These are phyloP conservation scores for Senna tora DNA, from an alignment of 306 rosid species.

Conservation along the genomic window DNA sequence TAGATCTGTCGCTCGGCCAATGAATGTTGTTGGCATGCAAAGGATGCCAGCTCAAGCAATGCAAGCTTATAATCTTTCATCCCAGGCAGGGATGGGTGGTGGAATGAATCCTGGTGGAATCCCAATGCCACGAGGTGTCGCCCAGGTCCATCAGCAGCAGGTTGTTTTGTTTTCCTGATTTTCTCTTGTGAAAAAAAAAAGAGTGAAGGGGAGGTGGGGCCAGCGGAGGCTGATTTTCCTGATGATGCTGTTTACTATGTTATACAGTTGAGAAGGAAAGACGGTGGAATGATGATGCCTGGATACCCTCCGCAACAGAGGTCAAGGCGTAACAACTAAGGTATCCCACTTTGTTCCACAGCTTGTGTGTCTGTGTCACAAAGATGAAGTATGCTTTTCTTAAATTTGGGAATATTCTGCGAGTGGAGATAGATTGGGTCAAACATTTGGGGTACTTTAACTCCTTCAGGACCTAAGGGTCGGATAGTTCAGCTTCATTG, in stretches of 20 bases:
- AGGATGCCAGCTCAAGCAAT: conserved; percentile 79
- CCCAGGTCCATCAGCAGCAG: conserved; percentile 89
- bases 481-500: conserved; percentile 21
- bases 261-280: conserved; percentile 80
- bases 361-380: not conserved
- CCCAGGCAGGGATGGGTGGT: conserved; percentile 81
- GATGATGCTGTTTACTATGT: conserved; percentile 25
- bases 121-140: conserved; percentile 90
- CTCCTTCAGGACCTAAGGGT: conserved; percentile 25
- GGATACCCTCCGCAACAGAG: conserved; percentile 79
- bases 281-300: conserved; percentile 62
- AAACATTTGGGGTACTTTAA: conserved; percentile 5
- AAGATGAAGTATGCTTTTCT: not conserved
- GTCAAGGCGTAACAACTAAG: conserved; percentile 70
- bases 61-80: conserved; percentile 75
- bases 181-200: not conserved
- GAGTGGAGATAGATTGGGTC: conserved; percentile 28
- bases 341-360: conserved; percentile 36
- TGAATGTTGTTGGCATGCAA: conserved; percentile 68
- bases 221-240: not conserved
- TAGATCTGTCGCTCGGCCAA: conserved; percentile 73
- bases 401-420: not conserved
- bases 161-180: conserved; percentile 37
- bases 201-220: not conserved
- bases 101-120: conserved; percentile 89